Percentiles rank a stretch among this genome's conserved stretches.
Conservation (phyloP, 352 stramenopile genomes). For the Pythium dissotocum region DNA sequence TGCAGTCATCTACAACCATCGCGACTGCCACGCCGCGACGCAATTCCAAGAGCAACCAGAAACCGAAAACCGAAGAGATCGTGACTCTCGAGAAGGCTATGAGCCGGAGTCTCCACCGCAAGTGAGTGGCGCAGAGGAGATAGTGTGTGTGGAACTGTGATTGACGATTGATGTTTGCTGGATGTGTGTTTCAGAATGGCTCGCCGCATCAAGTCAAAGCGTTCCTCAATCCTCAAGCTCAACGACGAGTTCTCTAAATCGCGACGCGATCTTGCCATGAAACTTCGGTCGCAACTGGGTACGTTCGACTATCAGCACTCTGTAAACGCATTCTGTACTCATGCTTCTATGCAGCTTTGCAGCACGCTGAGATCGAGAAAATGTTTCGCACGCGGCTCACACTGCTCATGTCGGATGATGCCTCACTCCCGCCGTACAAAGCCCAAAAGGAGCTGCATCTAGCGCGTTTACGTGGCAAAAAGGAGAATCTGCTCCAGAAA, state of each 20-base stretch:
- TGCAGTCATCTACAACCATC: slow-evolving; percentile 41
- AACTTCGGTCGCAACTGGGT: slow-evolving; percentile 55
- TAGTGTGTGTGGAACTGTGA: not conserved
- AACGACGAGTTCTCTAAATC: slow-evolving; percentile 51
- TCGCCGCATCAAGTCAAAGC: slow-evolving; percentile 54
- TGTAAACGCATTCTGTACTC: not conserved
- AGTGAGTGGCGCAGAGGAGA: slow-evolving; percentile 36
- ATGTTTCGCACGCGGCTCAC: slow-evolving; percentile 59
- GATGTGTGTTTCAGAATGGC: slow-evolving; percentile 40
- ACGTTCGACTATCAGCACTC: slow-evolving; percentile 8
- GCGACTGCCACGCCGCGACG: slow-evolving; percentile 34
- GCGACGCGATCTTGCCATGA: slow-evolving; percentile 39
- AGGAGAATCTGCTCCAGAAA: slow-evolving; percentile 55
- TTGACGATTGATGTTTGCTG: not conserved
- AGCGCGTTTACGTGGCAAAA: slow-evolving; percentile 54
- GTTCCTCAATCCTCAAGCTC: slow-evolving; percentile 41
- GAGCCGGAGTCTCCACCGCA: slow-evolving; percentile 52
- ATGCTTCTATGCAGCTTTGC: slow-evolving; percentile 39
- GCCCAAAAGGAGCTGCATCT: slow-evolving; percentile 59
- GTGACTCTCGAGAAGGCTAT: slow-evolving; percentile 58
- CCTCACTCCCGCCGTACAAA: slow-evolving; percentile 50
- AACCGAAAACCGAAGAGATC: slow-evolving; percentile 34
- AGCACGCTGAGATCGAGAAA: slow-evolving; percentile 60
- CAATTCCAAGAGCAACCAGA: slow-evolving; percentile 22
- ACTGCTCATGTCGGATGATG: slow-evolving; percentile 55